A percentile compares a stretch with the other conserved stretches of the same genome.
Conservation (phyloP, 208 protist genomes). For the Leishmania lainsoni region DNA sequence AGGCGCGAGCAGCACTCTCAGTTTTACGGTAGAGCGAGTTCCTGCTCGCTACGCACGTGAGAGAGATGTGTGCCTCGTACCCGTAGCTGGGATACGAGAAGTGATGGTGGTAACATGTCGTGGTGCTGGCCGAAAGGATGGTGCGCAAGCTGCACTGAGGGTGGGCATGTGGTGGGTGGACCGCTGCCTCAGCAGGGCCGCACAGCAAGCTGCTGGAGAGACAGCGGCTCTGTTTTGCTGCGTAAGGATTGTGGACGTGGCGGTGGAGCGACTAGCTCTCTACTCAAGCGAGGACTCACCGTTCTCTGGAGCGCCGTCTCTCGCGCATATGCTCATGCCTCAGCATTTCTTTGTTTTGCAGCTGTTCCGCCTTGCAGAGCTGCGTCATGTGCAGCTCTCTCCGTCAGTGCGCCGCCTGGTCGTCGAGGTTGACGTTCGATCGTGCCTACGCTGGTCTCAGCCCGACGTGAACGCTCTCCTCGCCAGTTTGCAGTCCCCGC, state of each 20-base stretch:
- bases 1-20: background rate
- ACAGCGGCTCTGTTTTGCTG: conserved; percentile 7
- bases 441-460: conserved; percentile 18
- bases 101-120: conserved; percentile 21
- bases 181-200: conserved; percentile 3
- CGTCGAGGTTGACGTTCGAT: conserved; percentile 24
- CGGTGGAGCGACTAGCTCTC: conserved; percentile 4
- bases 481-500: conserved; percentile 3
- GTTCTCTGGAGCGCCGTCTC: background rate
- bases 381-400: conserved; percentile 23
- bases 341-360: conserved; percentile 16
- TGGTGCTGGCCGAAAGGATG: background rate
- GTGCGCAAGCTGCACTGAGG: conserved; percentile 1
- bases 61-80: conserved; percentile 2
- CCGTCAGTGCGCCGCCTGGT: conserved; percentile 7
- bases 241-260: conserved; percentile 12
- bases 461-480: conserved; percentile 13
- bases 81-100: background rate
- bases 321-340: conserved; percentile 16
- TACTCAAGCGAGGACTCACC: conserved; percentile 18
- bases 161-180: conserved; percentile 35
- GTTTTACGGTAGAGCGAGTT: conserved; percentile 9
- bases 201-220: background rate
- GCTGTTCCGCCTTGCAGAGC: conserved; percentile 13
- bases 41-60: background rate